Base-by-base conservation (phyloP, 208 protist species). In the Acanthamoeba divionensis region DNA sequence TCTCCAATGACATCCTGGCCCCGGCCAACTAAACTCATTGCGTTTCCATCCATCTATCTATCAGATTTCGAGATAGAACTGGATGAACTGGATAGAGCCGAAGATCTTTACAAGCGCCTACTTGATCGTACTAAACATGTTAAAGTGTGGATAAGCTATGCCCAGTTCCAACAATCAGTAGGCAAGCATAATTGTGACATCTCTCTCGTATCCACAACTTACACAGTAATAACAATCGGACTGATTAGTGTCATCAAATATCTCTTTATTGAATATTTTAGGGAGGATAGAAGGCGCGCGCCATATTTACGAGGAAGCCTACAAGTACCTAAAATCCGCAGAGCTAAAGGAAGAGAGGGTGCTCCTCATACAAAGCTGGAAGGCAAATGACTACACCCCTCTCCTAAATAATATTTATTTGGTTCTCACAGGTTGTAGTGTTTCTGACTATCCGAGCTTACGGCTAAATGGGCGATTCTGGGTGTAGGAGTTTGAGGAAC, bases 121-220 rank as follows among this genome's bases (percentile, higher is more conserved):
- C 92, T 97, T 9, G 62, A 95, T 26, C 79, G 93, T n/a, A 97
- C 96, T 15, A 91, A 94, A 45, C 95, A 97, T 33, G 94, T 97
- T 57, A 97, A 97, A 77, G 94, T 97, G 8, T 97, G 96, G 95
- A 90, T 97, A 26, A 90, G 71, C 41, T 96, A 93, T 55, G 94
- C 95, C 2, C 62, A 93, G 55, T 96, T 97, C 71, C 93, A 96
- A 89, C 31, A 9, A 9, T 18, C 8, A 6, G 12, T 83, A 6
- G 65, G 45, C 4, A 8, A 83, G 33, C n/a, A n/a, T n/a, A n/a
- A n/a, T n/a, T n/a, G n/a, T 41, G 66, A 7, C 29, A n/a, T n/a
- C n/a, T n/a, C n/a, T n/a, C n/a, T 8, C 41, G 44, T 10, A 7
- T 7, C 7, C 13, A 83, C n/a, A n/a, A n/a, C n/a, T n/a, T n/a